Base-by-base conservation (phyloP, 257 asterid species). In the Handroanthus guayacan region DNA sequence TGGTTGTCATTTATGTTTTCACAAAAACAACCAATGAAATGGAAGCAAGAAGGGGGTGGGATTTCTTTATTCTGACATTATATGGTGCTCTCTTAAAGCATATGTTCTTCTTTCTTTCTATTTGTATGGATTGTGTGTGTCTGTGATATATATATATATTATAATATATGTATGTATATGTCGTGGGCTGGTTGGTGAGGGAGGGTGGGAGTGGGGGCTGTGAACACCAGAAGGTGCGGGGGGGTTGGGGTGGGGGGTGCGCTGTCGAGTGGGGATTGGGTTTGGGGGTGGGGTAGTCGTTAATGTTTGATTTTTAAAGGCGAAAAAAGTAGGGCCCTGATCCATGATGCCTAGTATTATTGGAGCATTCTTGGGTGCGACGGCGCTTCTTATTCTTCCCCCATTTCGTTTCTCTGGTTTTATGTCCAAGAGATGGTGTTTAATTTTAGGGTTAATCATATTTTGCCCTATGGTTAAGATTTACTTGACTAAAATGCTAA, bases 191-290 rank as follows among this genome's bases (percentile, higher is more conserved):
- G 64, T 20, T 5, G 9, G 41, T 25, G 62, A 13, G 50, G 31
- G 31, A 25, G 31, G 31, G 31, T 25, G 31, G 31, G 1, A 25
- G 31, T 25, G 31, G 31, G 55, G 73, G 43, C 9, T 11, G 9
- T 10, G 44, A 63, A 61, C 71, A 82, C 71, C 78, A 41, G 54
- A 44, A 47, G 48, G 16, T 34, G 77, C 0, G 62, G 5, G 5
- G 34, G 45, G 47, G 0, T 25, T 8, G 71, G 75, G 75, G 52
- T 71, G 2, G 47, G 62, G 12, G 9, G 9, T 82, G 86, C 6
- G 95, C 39, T 89, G 92, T 89, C 95, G 82, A 86, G 51, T 68
- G 48, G 18, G 37, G 54, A 84, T 76, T 83, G 95, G 87, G 4
- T 9, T 25, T 9, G n/a, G 39, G 69, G 14, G 9, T 20, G 20